Base-by-base conservation (phyloP, 176 grass and related monocot species). In the Carex littledalei region DNA sequence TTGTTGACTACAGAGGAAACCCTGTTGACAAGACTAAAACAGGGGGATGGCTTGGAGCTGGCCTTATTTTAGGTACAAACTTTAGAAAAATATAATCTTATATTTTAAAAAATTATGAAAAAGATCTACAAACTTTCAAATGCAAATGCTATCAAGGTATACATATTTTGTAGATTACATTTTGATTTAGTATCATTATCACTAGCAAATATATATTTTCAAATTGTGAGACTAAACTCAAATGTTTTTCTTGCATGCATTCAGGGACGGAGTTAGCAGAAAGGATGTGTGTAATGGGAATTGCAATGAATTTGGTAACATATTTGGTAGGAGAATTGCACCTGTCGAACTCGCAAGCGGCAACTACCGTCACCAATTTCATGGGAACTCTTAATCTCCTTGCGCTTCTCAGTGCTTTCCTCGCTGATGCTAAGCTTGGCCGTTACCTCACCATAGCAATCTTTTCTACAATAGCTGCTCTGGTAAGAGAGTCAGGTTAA, bases 1-100 rank as follows among this genome's bases (percentile, higher is more conserved):
- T 86, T 0, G 84, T 97, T 24, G 94, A 97, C 80, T 97, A 88
- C 82, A 90, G 77, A 1, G 94, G 94, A 29, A 90, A 91, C 45
- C 90, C 90, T 29, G 89, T 66, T 52, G 92, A 97, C 85, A 94
- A 92, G 72, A 89, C 90, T 13, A 83, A 88, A 63, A 94, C 92
- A 16, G 94, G 94, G 21, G 90, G 94, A 22, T 97, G 94, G 94
- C 84, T 97, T 35, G 94, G 92, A 6, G 90, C 94, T 18, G 94
- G 92, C 0, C 88, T 97, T 3, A 94, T 97, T 82, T 88, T 97
- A 37, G 86, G 94, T 91, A 86, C 9, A 63, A 41, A 41, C 39
- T 41, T 41, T 41, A 41, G 39, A 41, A 41, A 41, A 41, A 41
- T 41, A 41, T 41, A 57, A 43, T 43, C 41, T 14, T 14, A 43